Conservation (phyloP, 2,329 filamentous ascomycete genomes). For the Alternaria incomplexa region DNA sequence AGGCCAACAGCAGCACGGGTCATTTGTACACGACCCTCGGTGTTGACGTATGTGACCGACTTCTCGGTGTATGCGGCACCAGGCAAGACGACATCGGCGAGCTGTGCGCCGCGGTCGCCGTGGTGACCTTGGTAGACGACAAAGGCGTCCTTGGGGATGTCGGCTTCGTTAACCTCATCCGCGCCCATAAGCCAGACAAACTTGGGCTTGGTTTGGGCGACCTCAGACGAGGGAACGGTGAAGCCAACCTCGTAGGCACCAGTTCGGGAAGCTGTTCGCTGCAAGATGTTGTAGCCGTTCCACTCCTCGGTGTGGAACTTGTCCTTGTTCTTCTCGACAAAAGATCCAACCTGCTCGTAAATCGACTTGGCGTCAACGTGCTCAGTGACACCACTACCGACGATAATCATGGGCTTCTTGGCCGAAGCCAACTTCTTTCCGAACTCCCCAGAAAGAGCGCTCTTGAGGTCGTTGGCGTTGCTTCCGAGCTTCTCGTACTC, state of each 20-base stretch:
- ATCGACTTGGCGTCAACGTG: conserved; percentile 90
- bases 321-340: conserved; percentile 89
- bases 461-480: conserved; percentile 81
- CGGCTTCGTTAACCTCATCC: conserved; percentile 82
- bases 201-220: conserved; percentile 87
- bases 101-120: conserved; percentile 88
- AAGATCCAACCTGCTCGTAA: conserved; percentile 87
- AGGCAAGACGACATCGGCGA: conserved; percentile 92
- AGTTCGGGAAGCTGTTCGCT: conserved; percentile 88
- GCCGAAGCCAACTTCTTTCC: conserved; percentile 90
- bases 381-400: conserved; percentile 90
- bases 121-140: conserved; percentile 98
- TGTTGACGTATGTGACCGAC: conserved; percentile 95
- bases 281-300: conserved; percentile 97
- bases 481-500: conserved; percentile 90
- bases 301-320: conserved; percentile 90
- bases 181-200: conserved; percentile 96
- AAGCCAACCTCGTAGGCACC: conserved; percentile 97
- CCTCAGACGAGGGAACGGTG: conserved; percentile 79
- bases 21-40: conserved; percentile 94
- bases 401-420: conserved; percentile 94
- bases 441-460: conserved; percentile 82
- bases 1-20: conserved; percentile 87
- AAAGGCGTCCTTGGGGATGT: conserved; percentile 95
- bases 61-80: conserved; percentile 98